Percentiles rank a stretch among this genome's conserved stretches.
phyloP scores from a whole-genome alignment of 1,139 yeast genomes.

The Candida tetrigidarum region DNA sequence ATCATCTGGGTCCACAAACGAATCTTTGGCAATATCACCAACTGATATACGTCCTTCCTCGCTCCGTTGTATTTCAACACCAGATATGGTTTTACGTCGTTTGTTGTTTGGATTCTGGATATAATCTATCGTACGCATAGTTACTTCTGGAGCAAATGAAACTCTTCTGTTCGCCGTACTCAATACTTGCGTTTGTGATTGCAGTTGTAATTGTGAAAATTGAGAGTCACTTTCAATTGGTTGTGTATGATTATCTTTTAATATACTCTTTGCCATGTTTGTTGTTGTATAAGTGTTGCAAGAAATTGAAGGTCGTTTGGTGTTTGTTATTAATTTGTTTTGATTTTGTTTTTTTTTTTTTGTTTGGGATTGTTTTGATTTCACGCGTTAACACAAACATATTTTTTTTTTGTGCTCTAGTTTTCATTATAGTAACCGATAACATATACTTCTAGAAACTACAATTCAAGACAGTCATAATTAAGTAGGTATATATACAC shows the following conservation, averaged over 20 bases:
- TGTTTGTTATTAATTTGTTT: neutral
- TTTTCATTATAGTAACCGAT: no score
- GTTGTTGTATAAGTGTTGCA: neutral
- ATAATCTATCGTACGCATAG: constrained; percentile 65
- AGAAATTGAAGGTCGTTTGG: no score
- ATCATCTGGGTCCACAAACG: constrained; percentile 3
- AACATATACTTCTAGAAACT: no score
- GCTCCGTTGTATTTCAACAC: constrained; percentile 4
- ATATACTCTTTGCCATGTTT: constrained; percentile 27
- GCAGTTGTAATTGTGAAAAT: neutral
- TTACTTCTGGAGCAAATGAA: constrained; percentile 78
- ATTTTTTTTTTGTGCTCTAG: no score
- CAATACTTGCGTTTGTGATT: neutral
- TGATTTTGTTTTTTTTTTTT: neutral
- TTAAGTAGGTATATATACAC: neutral
- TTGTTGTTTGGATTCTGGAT: constrained; percentile 32
- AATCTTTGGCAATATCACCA: neutral
- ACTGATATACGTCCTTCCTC: neutral
- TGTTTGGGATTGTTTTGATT: no score
- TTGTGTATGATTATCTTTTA: constrained; percentile 24
- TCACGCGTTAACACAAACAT: no score
- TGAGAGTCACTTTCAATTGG: neutral
- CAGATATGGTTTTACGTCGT: constrained; percentile 41
- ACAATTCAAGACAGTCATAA: no score
- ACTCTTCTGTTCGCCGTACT: constrained; percentile 48